Percentiles rank a stretch among this genome's conserved stretches.
These are phyloP conservation scores for Didymellaceae sp. DNA, from an alignment of 2,329 filamentous ascomycete genomes.

Conservation along the genomic window DNA sequence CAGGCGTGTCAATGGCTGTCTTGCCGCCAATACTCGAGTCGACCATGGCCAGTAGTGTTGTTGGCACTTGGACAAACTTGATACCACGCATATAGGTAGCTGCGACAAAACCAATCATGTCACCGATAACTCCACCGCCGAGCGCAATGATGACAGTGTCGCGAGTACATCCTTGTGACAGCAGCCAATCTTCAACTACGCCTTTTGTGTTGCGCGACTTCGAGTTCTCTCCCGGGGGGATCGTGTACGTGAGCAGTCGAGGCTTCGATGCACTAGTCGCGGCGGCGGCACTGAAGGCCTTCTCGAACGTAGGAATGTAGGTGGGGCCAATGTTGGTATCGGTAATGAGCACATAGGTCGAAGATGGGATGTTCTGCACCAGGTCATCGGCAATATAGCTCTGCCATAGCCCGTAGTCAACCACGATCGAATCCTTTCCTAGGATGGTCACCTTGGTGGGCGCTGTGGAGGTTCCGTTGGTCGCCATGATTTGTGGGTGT, in stretches of 20 bases:
- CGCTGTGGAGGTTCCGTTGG: conserved; percentile 35
- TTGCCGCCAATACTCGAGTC: conserved; percentile 98
- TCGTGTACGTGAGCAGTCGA: conserved; percentile 85
- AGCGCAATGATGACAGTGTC: conserved; percentile 95
- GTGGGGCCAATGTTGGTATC: conserved; percentile 86
- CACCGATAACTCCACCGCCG: conserved; percentile 94
- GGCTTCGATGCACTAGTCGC: conserved; percentile 47
- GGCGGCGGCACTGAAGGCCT: conserved; percentile 64
- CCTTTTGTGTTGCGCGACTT: conserved; percentile 94
- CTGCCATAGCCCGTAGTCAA: conserved; percentile 90
- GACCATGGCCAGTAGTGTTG: conserved; percentile 94
- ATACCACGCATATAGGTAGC: conserved; percentile 99
- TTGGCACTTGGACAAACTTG: conserved; percentile 94
- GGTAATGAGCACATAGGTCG: conserved; percentile 95
- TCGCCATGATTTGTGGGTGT: conserved; percentile 35
- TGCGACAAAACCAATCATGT: conserved; percentile 96
- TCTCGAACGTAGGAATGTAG: conserved; percentile 80
- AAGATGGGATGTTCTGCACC: conserved; percentile 76
- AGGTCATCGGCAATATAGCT: conserved; percentile 82
- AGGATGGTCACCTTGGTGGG: conserved; percentile 78
- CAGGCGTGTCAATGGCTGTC: conserved; percentile 94
- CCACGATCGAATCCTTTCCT: conserved; percentile 86
- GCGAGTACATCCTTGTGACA: conserved; percentile 87
- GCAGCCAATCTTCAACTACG: conserved; percentile 97
- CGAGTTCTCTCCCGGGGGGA: conserved; percentile 89